Evolutionary conservation across 495 filamentous ascomycete species (phyloP), one percentile per base, ranked within the genome.

Genomic region (Neurospora sp.): DNA sequence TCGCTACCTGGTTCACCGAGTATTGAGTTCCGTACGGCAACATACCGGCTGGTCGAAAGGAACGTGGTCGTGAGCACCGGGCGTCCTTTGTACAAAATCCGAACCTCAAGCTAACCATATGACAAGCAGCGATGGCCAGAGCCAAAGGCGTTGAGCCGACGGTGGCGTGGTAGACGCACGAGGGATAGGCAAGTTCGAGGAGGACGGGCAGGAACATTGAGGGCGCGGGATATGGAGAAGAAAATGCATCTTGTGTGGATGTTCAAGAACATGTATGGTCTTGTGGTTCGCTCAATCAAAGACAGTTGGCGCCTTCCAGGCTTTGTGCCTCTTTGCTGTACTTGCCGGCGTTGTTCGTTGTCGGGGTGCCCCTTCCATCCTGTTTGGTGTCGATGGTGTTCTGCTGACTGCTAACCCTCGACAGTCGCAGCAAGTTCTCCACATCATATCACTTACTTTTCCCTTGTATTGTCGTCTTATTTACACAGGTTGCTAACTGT

Each of bases 1-100:
- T 80, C 59, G 74, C 84, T 14, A 74, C 82, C 72, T 86, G 85
- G 85, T 73, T 82, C 16, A 69, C 80, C 4, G 39, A 6, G 1
- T 41, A 14, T 16, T 41, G 12, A 41, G 39, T 41, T 41, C 40
- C 40, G 41, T 2, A 18, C 16, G 41, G 42, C 16, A 9, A 46
- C 42, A n/a, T 46, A n/a, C 8, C 18, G 18, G 16, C 42, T 44
- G 7, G 18, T 2, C 16, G 42, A n/a, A n/a, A n/a, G 16, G 42
- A n/a, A n/a, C 42, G 16, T 9, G 6, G 6, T 9, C 16, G 16
- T 44, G 42, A 44, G 18, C 42, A n/a, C 18, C 16, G 9, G 46
- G 9, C 4, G 10, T 54, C 10, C 20, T 23, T 23, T 10, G n/a
- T 54, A 10, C 46, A 54, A 23, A 10, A 54, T 54, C 9, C 9